A percentile compares a stretch with the other conserved stretches of the same genome.
Evolutionary conservation across 768 basidiomycete species (phyloP).

Genomic region (Suillus discolor): DNA sequence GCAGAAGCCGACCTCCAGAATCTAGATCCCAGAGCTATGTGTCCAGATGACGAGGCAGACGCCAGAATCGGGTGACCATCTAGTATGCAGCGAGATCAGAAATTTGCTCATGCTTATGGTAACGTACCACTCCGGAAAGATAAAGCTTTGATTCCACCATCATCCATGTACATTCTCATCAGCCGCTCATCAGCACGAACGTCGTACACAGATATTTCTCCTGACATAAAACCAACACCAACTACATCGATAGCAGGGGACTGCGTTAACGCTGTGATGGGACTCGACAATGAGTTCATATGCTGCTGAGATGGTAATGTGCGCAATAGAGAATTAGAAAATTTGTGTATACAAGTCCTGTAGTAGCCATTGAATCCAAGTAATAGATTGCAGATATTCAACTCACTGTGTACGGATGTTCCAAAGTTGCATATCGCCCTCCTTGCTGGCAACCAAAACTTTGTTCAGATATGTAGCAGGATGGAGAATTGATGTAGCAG

Average conservation of each 20-base stretch:
- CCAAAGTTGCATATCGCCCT: constrained; percentile 91
- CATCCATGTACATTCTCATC: constrained; percentile 90
- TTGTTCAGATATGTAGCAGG: constrained; percentile 98
- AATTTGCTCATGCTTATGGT: background rate
- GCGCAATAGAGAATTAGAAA: constrained; percentile 57
- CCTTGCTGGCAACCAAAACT: constrained; percentile 77
- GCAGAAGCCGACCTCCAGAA: constrained; percentile 76
- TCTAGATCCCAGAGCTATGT: constrained; percentile 94
- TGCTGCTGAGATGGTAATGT: constrained; percentile 35
- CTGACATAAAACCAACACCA: constrained; percentile 88
- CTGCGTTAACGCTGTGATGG: constrained; percentile 82
- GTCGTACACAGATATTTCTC: constrained; percentile 88
- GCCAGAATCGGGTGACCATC: constrained; percentile 90
- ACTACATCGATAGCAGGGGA: constrained; percentile 96
- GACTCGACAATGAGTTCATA: constrained; percentile 33
- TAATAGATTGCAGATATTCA: background rate
- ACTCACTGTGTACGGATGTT: constrained; percentile 83
- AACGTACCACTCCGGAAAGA: constrained; percentile 84
- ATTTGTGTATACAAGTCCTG: constrained; percentile 85
- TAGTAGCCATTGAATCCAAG: background rate
- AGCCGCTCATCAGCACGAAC: constrained; percentile 87
- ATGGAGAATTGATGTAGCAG: constrained; percentile 84
- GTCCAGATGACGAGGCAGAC: constrained; percentile 82
- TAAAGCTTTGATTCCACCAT: constrained; percentile 72
- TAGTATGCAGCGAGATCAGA: constrained; percentile 27